Evolutionary conservation across 768 basidiomycete genomes (phyloP), one percentile per base, ranked within the genome.

Genomic region (Panaeolus papilionaceus): DNA sequence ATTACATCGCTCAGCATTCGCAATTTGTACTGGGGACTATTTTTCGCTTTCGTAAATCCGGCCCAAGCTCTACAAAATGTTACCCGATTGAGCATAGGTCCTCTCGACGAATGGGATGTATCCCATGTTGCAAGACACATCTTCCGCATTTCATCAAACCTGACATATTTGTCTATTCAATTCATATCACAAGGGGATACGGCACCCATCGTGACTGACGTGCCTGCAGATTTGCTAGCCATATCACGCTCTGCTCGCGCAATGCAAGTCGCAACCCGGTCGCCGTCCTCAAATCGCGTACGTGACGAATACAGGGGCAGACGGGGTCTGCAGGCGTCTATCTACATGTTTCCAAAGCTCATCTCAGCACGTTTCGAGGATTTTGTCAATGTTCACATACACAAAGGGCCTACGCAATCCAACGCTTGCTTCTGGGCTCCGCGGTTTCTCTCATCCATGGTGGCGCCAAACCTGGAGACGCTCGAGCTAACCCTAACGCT

Each of bases 351-450:
- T 3, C 49, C 49, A 20, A 23, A 51, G 9, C 26, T 51, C 11
- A 28, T 10, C 9, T 8, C 20, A 10, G 20, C 18, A 28, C 20
- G 49, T 6, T 26, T 51, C 49, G 49, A 26, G 49, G 23, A 51
- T 8, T 51, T 51, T 14, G 23, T 51, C 49, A 10, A 51, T 28
- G 16, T 45, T 45, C 44, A 20, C n/a, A 23, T 18, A 11, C 23
- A 28, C 20, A 26, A 26, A 5, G 14, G 8, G 0, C 2, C 10
- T 20, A 28, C 7, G 8, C 68, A 65, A 23, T 63, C 62, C 54
- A 66, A 63, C 14, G 68, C 68, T 4, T 37, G 38, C 16, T 67
- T 68, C 28, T 68, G 67, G 67, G 49, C 63, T 10, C 67, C 70
- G 9, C 63, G 70, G 4, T 4, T 66, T 8, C 16, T 71, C 23